phyloP scores from a whole-genome alignment of 1,284 basidiomycete genomes.

The Pyrrhoderma noxium region DNA sequence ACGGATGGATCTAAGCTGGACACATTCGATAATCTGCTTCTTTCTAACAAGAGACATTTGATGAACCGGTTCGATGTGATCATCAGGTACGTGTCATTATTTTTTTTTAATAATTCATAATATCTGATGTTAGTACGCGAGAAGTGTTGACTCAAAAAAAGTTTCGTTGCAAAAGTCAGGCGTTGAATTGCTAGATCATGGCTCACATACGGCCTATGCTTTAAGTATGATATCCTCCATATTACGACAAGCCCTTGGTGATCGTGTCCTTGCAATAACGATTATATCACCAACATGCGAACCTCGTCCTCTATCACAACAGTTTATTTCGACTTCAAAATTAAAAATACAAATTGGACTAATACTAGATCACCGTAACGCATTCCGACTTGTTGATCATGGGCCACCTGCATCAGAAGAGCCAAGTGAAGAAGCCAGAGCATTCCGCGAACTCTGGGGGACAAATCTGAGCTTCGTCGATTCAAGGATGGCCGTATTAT shows the following conservation, averaged over 20 bases:
- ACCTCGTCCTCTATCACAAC: constrained; percentile 38
- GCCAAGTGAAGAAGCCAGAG: constrained; percentile 41
- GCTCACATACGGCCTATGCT: constrained; percentile 50
- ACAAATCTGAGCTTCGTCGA: constrained; percentile 87
- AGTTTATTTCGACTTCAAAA: constrained; percentile 31
- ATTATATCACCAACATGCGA: constrained; percentile 46
- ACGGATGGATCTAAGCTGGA: constrained; percentile 37
- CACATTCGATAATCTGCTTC: constrained; percentile 70
- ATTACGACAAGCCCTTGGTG: constrained; percentile 62
- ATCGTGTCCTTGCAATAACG: constrained; percentile 56
- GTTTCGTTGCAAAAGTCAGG: constrained; percentile 40
- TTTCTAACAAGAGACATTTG: constrained; percentile 59
- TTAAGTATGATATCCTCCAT: constrained; percentile 46
- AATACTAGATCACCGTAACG: constrained; percentile 61
- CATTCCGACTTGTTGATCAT: constrained; percentile 81
- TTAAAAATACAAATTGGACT: constrained; percentile 59
- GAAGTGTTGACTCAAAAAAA: constrained; percentile 55
- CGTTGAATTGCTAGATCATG: constrained; percentile 51
- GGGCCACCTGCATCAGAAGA: constrained; percentile 72
- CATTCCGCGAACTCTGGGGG: constrained; percentile 90
- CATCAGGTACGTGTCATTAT: constrained; percentile 36
- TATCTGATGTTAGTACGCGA: constrained; percentile 7
- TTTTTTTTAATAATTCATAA: constrained; percentile 2
- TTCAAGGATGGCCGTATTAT: constrained; percentile 95
- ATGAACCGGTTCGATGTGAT: constrained; percentile 60